Evolutionary conservation across 2,329 filamentous ascomycete genomes (phyloP), one percentile per base, ranked within the genome.

Genomic region (Lachnum nothofagi): DNA sequence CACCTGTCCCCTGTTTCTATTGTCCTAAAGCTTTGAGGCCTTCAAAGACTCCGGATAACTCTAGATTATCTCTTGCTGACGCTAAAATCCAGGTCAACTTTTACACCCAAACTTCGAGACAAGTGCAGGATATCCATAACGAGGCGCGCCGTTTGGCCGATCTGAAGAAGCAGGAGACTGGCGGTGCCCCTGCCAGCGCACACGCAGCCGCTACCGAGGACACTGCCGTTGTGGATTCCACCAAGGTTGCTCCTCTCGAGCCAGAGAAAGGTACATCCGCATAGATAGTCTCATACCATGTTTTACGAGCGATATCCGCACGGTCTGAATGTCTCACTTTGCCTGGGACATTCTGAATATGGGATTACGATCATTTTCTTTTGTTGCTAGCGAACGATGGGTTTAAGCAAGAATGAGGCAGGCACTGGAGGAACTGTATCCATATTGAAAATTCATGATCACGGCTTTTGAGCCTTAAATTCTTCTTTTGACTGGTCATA

Each of bases 81-180:
- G n/a, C n/a, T n/a, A n/a, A n/a, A n/a, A n/a, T n/a, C n/a, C n/a
- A n/a, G n/a, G 86, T 88, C 60, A 76, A 84, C 55, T 98, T 98
- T 73, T 98, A 98, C 72, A 78, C 83, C 6, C 77, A 88, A 60
- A 80, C 87, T 55, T 83, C 86, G 67, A 89, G 89, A 73, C 91
- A 97, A 71, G 90, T 96, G 25, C 78, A 89, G 62, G 93, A 98
- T 66, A 93, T 98, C 40, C 93, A 98, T 72, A 79, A 77, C 54
- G 93, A 98, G 77, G 93, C 93, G 25, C 79, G 85, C 55, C 83
- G 93, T 60, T 76, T 98, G 46, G 91, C 91, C 42, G 83, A 95
- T 57, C 70, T 98, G 59, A 96, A 96, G 84, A 83, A 82, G 67
- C 70, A 81, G 53, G 75, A 65, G 66, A 68, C 74, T 39, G 79